Evolutionary conservation across 441 rosid genomes (phyloP), one percentile per base, ranked within the genome.

Genomic region (Biscutella laevigata): DNA sequence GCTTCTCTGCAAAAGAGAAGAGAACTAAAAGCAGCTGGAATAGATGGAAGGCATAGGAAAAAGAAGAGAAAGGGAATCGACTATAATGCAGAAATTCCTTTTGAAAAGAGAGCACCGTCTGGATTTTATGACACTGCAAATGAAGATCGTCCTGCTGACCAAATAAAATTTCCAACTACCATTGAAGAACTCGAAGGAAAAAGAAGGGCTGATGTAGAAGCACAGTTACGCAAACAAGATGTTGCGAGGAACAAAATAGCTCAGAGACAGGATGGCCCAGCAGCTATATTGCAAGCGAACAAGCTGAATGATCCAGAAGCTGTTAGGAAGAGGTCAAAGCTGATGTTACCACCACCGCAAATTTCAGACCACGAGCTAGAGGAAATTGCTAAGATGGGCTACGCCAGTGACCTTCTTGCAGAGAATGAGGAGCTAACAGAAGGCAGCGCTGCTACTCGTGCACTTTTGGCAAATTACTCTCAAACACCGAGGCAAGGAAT

Each of bases 281-380:
- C 88, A 9, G 88, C 99, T 53, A 84, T 92, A 62, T 62, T 92
- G 66, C 99, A 92, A 74, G 95, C 97, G 5, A 92, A 92, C 75
- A 88, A 86, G 81, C 55, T 92, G 64, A 92, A 92, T 78, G 99
- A 92, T 71, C 95, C 97, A 1, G 95, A 88, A 73, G 62, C 85
- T 11, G 99, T 92, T 38, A 82, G 97, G 80, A 92, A 82, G 76
- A 82, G 95, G 66, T 86, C 99, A 34, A 92, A 88, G 68, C 71
- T 92, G 64, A 88, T 92, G 95, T 86, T 92, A 41, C 99, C 99
- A 49, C 81, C 90, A 41, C 99, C 99, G 7, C 99, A 88, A 75
- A 92, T 92, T 58, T 84, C 99, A 4, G 88, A 92, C 66, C 85
- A 78, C 22, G 99, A 92, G 72, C 70, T 92, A 59, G 95, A 88